Evolutionary conservation across 108 stramenopile genomes (phyloP).

Genomic region (Discostella pseudostelligera): DNA sequence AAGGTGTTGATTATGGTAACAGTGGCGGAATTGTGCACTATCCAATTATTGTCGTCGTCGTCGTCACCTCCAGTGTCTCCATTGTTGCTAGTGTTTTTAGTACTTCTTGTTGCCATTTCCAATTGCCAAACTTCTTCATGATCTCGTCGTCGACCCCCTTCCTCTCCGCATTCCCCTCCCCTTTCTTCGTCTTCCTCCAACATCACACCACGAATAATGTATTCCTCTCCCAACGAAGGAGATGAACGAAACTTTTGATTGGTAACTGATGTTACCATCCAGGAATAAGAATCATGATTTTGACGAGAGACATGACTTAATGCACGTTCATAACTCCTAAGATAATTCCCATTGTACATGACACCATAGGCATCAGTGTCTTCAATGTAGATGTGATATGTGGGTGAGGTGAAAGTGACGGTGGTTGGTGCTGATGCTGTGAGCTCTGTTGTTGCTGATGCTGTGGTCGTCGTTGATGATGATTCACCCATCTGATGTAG

Average conservation of each 20-base stretch:
- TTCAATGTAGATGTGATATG: conserved; percentile 67
- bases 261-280: conserved; percentile 51
- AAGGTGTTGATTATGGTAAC: conserved; percentile 11
- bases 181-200: conserved; percentile 13
- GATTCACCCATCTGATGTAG: too few species aligned
- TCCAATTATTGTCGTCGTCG: conserved; percentile 16
- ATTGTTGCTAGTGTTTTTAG: not conserved
- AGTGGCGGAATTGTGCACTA: conserved; percentile 52
- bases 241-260: conserved; percentile 64
- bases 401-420: conserved; percentile 32
- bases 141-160: not conserved
- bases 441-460: too few species aligned
- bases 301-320: conserved; percentile 24
- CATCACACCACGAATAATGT: conserved; percentile 50
- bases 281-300: conserved; percentile 6
- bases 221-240: conserved; percentile 56
- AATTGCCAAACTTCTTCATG: conserved; percentile 53
- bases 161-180: not conserved
- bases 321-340: conserved; percentile 66
- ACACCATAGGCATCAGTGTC: conserved; percentile 80
- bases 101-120: conserved; percentile 35
- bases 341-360: conserved; percentile 73
- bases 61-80: not conserved
- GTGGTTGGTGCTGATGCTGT: not conserved
- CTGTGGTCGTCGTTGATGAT: too few species aligned